Percentiles rank a stretch among this genome's conserved stretches.
phyloP scores from a whole-genome alignment of 768 basidiomycete genomes.

The Kwoniella botswanensis region DNA sequence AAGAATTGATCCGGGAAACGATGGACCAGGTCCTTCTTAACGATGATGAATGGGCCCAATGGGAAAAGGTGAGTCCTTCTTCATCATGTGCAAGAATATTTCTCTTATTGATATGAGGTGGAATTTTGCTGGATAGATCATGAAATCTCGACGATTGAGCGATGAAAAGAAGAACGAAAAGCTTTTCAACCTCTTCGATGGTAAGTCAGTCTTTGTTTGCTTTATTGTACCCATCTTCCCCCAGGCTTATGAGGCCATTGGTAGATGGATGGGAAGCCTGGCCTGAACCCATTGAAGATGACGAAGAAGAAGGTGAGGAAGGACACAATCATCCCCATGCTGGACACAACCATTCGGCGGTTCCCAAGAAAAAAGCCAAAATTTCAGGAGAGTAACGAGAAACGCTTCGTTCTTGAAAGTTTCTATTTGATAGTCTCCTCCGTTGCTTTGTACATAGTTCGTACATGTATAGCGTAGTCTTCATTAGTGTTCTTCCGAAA shows the following conservation, averaged over 20 bases:
- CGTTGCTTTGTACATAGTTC: no score
- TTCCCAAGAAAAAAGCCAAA: conserved; percentile 18
- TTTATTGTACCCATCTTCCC: no score
- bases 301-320: conserved; percentile 8
- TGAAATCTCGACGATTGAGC: conserved; percentile 26
- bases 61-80: conserved; percentile 35
- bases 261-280: conserved; percentile 56
- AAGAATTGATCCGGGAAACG: conserved; percentile 42
- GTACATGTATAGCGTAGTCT: no score
- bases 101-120: no score
- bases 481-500: no score
- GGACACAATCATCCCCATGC: conserved; percentile 7
- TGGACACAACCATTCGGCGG: conserved; percentile 23
- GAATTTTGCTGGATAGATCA: conserved; percentile 1
- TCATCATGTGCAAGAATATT: neutral
- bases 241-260: neutral
- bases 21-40: conserved; percentile 47
- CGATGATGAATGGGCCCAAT: conserved; percentile 51
- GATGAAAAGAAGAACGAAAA: conserved; percentile 47
- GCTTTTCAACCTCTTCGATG: conserved; percentile 49
- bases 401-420: no score
- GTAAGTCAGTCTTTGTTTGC: conserved; percentile 14
- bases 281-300: conserved; percentile 30
- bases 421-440: no score
- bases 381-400: neutral